Base-by-base conservation (phyloP, 2,329 filamentous ascomycete genomes). In the Claviceps citrina region DNA sequence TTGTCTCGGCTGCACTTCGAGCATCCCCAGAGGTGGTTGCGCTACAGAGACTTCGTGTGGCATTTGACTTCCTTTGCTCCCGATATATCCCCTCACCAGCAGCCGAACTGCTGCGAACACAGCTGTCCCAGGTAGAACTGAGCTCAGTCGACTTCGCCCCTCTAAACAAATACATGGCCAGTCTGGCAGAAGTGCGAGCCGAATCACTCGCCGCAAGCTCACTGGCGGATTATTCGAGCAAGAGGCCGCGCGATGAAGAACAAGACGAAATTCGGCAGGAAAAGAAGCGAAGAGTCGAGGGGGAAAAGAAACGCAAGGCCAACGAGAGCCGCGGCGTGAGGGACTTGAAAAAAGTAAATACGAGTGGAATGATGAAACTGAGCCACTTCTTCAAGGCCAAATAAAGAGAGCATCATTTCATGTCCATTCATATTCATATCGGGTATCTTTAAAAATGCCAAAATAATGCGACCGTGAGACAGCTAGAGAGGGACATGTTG, bases 341-440 rank as follows among this genome's bases (percentile, higher is more conserved):
- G 55, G 73, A 87, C 36, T 58, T 98, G 53, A 82, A 82, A 57
- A 98, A 96, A 64, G 89, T 87, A 36, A 83, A 96, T 61, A 87
- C 81, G 0, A 75, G 64, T 18, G 91, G 91, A 1, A 98, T 98
- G 91, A 91, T 83, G 71, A 98, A 96, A 67, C 73, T 98, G 73
- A 94, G 84, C 55, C 74, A 79, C 45, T 98, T 98, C 63, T 98
- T 98, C 59, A 76, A 76, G 44, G 93, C 89, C 63, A 73, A 72
- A 45, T 51, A 48, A 48, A 33, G 9, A 24, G 8, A 25, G n/a
- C 30, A 35, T 36, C 7, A 18, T 27, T 34, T 28, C 31, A 43
- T 44, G n/a, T 50, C 48, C 36, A 6, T 30, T 36, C 33, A 19
- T 26, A 18, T 36, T 37, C 47, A 44, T 44, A 36, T 44, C 51